Base-by-base conservation (phyloP, 2,329 filamentous ascomycete genomes). In the Fusarium fracticaudum region DNA sequence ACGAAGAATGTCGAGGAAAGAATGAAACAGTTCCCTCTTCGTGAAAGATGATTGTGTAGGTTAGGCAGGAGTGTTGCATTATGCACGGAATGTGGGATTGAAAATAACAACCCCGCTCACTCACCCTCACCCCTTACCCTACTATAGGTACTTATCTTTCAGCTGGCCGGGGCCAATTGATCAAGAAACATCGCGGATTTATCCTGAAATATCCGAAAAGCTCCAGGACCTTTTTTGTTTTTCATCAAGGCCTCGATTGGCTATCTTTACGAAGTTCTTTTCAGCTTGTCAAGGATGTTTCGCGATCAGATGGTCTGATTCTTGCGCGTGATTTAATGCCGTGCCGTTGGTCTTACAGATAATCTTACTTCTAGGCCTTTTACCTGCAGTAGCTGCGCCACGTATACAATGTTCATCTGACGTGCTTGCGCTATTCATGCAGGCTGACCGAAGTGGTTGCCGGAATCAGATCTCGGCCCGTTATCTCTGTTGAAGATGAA, bases 11-110 rank as follows among this genome's bases (percentile, higher is more conserved):
- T 29, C 17, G 10, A 20, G 18, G 33, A 29, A 54, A 54, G 33
- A 22, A 20, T 9, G 7, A 38, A 5, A 38, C 29, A 6, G 13
- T 13, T n/a, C 14, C n/a, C 6, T 26, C 2, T 0, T 22, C 6
- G 7, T 8, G 6, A 6, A 22, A 2, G 29, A 10, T 54, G 50
- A 1, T 9, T 38, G 50, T 38, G 24, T 38, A 38, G 33, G 50
- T 54, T 29, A 54, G 10, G n/a, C 33, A 54, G 18, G 7, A 54
- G 50, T 15, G 50, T 38, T 26, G 12, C 47, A 51, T 35, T 35
- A 1, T 53, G 33, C n/a, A 26, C 20, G 50, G 50, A 38, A 53
- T 11, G 33, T 53, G 33, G 50, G 33, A 53, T 53, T 53, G 33
- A 26, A 22, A 53, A 53, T 22, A 14, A 20, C 17, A 51, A 53